Conservation (phyloP, 768 basidiomycete genomes). For the Boletus speciosus region DNA sequence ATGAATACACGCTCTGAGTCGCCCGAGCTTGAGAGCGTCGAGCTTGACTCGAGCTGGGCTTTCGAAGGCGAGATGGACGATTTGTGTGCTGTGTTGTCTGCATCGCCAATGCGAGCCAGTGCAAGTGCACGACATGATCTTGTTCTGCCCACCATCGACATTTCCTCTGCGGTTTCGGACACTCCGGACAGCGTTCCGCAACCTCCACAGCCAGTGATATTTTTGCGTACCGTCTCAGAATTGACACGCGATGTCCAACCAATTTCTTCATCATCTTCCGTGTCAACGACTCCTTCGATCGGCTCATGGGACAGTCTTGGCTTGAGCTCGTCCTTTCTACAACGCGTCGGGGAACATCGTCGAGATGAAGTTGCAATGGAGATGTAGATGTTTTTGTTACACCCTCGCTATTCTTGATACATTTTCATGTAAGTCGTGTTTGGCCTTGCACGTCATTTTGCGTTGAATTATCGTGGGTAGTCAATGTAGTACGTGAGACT, state of each 20-base stretch:
- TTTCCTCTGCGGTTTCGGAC: conserved; percentile 48
- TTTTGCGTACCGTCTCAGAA: conserved; percentile 26
- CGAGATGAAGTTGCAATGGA: neutral
- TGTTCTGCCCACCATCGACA: conserved; percentile 73
- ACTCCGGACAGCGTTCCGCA: neutral
- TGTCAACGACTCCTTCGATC: neutral
- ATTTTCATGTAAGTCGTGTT: neutral
- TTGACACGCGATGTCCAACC: conserved; percentile 11
- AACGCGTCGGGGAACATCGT: conserved; percentile 2
- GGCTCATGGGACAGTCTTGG: conserved; percentile 20
- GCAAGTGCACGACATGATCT: conserved; percentile 64
- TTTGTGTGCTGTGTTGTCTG: conserved; percentile 3
- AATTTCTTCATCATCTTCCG: neutral
- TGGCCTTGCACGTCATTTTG: neutral
- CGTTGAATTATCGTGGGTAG: neutral
- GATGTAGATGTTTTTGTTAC: neutral
- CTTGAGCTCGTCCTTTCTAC: conserved; percentile 20
- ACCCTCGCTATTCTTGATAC: neutral
- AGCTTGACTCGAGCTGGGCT: conserved; percentile 1
- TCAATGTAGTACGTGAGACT: neutral
- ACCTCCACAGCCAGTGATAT: conserved; percentile 14
- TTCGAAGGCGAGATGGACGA: conserved; percentile 10
- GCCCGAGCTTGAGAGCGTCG: conserved; percentile 2
- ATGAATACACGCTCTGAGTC: neutral
- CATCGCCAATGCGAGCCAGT: conserved; percentile 22